Evolutionary conservation across 2,329 filamentous ascomycete genomes (phyloP).

Genomic region (Colletotrichum nymphaeae): DNA sequence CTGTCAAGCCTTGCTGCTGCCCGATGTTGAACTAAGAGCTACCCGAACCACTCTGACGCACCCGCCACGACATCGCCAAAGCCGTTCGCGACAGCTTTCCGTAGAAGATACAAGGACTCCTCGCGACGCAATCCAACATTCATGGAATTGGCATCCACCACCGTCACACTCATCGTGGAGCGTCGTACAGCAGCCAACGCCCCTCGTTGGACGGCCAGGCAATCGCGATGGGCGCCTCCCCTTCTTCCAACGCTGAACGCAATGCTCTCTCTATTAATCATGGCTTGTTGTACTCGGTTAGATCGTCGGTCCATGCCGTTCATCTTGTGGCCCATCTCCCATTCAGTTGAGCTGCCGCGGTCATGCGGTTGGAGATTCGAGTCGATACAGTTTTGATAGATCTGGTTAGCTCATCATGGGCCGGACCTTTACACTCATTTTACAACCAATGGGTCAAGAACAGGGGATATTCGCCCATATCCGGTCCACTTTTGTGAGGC

Average conservation of each 20-base stretch:
- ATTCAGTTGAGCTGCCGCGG: constrained; percentile 10
- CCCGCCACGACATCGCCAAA: neutral
- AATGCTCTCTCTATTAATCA: neutral
- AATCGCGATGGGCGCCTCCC: constrained; percentile 5
- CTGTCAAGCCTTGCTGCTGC: constrained; percentile 7
- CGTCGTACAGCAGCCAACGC: neutral
- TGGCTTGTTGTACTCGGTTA: constrained; percentile 13
- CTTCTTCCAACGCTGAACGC: neutral
- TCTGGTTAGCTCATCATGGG: constrained; percentile 28
- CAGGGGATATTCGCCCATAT: constrained; percentile 16
- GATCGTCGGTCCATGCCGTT: constrained; percentile 15
- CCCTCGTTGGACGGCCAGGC: neutral
- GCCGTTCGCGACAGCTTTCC: constrained; percentile 1
- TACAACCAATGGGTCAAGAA: neutral
- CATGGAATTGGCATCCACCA: constrained; percentile 17
- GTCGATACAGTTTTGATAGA: constrained; percentile 29
- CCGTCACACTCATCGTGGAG: constrained; percentile 23
- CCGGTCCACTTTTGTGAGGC: constrained; percentile 4
- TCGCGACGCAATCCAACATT: neutral
- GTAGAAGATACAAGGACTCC: neutral
- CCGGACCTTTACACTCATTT: constrained; percentile 13
- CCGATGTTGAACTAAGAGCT: neutral
- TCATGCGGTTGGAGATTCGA: constrained; percentile 12
- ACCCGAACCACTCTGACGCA: neutral
- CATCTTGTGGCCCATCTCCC: neutral